Evolutionary conservation across 2,329 filamentous ascomycete species (phyloP).

Genomic region (Hirsutella thompsonii): DNA sequence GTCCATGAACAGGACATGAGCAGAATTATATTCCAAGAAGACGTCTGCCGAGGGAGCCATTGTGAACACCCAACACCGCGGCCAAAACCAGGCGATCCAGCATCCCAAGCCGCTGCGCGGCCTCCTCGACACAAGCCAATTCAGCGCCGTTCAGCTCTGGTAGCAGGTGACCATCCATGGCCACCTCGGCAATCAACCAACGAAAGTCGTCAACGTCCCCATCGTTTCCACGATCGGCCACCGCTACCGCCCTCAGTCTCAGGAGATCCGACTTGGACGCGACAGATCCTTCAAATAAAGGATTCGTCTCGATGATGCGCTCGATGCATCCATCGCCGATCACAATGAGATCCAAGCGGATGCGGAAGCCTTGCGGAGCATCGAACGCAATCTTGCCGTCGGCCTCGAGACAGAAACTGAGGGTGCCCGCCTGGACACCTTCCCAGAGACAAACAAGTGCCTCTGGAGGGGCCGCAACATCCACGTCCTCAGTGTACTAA

Average conservation of each 20-base stretch:
- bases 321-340: slow-evolving; percentile 3
- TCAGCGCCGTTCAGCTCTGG: background rate
- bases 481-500: slow-evolving; percentile 5
- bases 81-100: slow-evolving; percentile 2
- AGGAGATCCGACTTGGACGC: slow-evolving; percentile 4
- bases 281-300: slow-evolving; percentile 1
- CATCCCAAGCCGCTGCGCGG: background rate
- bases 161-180: too few relatives aligned
- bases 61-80: slow-evolving; percentile 6
- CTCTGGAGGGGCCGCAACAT: slow-evolving; percentile 4
- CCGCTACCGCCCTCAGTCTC: slow-evolving; percentile 3
- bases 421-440: slow-evolving; percentile 1
- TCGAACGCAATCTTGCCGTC: slow-evolving; percentile 5
- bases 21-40: too few relatives aligned
- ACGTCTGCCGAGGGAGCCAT: background rate
- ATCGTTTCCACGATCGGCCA: slow-evolving; percentile 4
- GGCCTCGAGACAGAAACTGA: slow-evolving; percentile 2
- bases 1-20: too few relatives aligned
- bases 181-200: slow-evolving; percentile 4
- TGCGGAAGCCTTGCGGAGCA: slow-evolving; percentile 4
- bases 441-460: slow-evolving; percentile 1
- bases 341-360: slow-evolving; percentile 4
- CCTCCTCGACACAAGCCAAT: background rate
- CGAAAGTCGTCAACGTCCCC: slow-evolving; percentile 4
- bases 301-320: slow-evolving; percentile 1